These are phyloP conservation scores for Parachaetomium inaequale DNA, from an alignment of 495 filamentous ascomycete genomes.

Conservation along the genomic window DNA sequence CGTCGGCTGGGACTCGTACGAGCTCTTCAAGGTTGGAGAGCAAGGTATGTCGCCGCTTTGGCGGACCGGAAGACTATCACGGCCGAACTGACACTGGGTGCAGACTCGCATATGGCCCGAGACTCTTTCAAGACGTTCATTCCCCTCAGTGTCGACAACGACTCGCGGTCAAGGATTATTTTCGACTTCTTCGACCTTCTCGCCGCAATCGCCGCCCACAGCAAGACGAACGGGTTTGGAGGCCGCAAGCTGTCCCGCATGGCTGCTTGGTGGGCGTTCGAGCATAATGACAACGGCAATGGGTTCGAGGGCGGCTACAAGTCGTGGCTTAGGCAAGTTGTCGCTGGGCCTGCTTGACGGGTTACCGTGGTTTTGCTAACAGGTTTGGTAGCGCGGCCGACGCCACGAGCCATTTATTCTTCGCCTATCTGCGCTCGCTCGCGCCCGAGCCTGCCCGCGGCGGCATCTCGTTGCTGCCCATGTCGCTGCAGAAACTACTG, in stretches of 20 bases:
- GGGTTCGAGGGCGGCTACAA: conserved; percentile 97
- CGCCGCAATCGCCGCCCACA: conserved; percentile 72
- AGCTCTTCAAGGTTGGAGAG: conserved; percentile 92
- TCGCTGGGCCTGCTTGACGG: neutral
- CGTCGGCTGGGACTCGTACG: conserved; percentile 95
- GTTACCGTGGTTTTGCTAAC: conserved; percentile 9
- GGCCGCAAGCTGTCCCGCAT: conserved; percentile 91
- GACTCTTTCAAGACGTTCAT: conserved; percentile 97
- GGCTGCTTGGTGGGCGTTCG: conserved; percentile 99
- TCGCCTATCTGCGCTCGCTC: conserved; percentile 89
- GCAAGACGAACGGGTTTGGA: conserved; percentile 88
- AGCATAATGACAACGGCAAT: conserved; percentile 74
- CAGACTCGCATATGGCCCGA: conserved; percentile 87
- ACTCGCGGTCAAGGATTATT: conserved; percentile 81
- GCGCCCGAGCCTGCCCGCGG: conserved; percentile 71
- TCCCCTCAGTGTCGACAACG: conserved; percentile 86
- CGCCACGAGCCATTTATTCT: conserved; percentile 94
- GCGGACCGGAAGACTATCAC: neutral
- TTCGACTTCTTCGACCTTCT: conserved; percentile 96
- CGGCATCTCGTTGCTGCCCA: conserved; percentile 78
- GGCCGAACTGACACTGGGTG: conserved; percentile 2
- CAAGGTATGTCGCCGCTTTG: conserved; percentile 56
- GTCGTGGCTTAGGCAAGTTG: conserved; percentile 59
- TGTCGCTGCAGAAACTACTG: conserved; percentile 83
- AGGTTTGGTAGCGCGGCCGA: conserved; percentile 71